Evolutionary conservation across 202 grass and related monocot species (phyloP).

Genomic region (Panicum hallii): DNA sequence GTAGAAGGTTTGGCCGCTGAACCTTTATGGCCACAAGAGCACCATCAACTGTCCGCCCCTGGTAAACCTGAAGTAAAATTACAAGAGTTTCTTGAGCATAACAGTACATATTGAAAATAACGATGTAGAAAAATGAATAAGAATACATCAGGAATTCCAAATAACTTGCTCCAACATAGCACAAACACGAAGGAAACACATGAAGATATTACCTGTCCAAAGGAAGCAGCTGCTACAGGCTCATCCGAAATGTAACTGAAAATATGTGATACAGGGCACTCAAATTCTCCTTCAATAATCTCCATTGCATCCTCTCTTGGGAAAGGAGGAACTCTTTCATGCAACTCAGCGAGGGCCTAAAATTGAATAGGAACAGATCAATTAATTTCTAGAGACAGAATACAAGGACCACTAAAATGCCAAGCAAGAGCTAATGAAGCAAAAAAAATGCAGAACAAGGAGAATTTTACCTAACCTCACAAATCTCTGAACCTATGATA

Average conservation of each 20-base stretch:
- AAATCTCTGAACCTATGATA: slow-evolving; percentile 96
- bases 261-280: slow-evolving; percentile 56
- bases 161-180: slow-evolving; percentile 24
- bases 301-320: slow-evolving; percentile 75
- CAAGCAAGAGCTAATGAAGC: slow-evolving; percentile 15
- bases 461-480: slow-evolving; percentile 77
- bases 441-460: slow-evolving; percentile 21
- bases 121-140: slow-evolving; percentile 1
- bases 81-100: slow-evolving; percentile 12
- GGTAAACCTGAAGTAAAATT: slow-evolving; percentile 75
- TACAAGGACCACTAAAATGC: slow-evolving; percentile 11
- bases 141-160: slow-evolving; percentile 28
- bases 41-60: slow-evolving; percentile 76
- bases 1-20: slow-evolving; percentile 86
- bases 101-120: slow-evolving; percentile 18
- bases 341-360: slow-evolving; percentile 87
- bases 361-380: slow-evolving; percentile 27
- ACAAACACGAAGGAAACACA: slow-evolving; percentile 1
- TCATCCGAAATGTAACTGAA: slow-evolving; percentile 91
- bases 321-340: slow-evolving; percentile 90
- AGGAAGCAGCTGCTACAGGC: slow-evolving; percentile 85
- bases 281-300: slow-evolving; percentile 82
- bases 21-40: slow-evolving; percentile 91
- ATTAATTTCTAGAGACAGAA: slow-evolving; percentile 40
- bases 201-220: slow-evolving; percentile 77